Percentiles rank a stretch among this genome's conserved stretches.
Conservation (phyloP, 352 stramenopile genomes). For the Elongisporangium senticosum region DNA sequence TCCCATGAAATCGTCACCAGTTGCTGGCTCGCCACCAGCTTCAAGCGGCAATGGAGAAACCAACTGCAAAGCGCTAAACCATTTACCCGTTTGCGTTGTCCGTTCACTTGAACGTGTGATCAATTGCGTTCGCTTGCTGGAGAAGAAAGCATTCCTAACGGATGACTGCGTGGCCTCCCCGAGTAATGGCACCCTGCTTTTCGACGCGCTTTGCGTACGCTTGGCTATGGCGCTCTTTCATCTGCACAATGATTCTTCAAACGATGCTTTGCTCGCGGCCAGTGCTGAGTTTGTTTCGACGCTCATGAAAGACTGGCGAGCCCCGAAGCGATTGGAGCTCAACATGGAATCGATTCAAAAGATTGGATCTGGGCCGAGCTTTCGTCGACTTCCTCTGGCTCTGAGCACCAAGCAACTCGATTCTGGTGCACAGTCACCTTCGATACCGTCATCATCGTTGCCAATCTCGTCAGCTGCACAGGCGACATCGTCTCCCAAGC, state of each 20-base stretch:
- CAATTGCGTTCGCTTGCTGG: slow-evolving; percentile 32
- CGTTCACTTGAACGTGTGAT: slow-evolving; percentile 66
- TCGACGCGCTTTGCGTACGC: slow-evolving; percentile 44
- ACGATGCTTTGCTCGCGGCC: slow-evolving; percentile 12
- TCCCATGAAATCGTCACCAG: slow-evolving; percentile 20
- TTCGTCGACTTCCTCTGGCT: background rate
- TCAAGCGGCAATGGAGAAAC: slow-evolving; percentile 13
- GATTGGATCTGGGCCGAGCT: background rate
- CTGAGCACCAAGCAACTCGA: background rate
- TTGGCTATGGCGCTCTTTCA: slow-evolving; percentile 67
- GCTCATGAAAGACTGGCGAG: slow-evolving; percentile 49
- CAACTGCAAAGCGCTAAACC: slow-evolving; percentile 47
- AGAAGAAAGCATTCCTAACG: slow-evolving; percentile 23
- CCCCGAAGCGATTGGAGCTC: slow-evolving; percentile 56
- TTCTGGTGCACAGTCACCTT: background rate
- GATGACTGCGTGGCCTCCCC: slow-evolving; percentile 3
- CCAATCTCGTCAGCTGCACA: background rate
- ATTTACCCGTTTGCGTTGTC: slow-evolving; percentile 39
- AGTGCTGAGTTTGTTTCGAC: slow-evolving; percentile 34
- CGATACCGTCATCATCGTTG: background rate
- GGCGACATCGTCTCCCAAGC: background rate
- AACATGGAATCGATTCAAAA: slow-evolving; percentile 71
- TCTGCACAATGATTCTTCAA: slow-evolving; percentile 10
- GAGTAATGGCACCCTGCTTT: slow-evolving; percentile 13
- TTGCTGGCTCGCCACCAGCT: slow-evolving; percentile 14